Percentiles rank a stretch among this genome's conserved stretches.
These are phyloP conservation scores for Entophlyctis helioformis DNA, from an alignment of 192 early-diverging fungal genomes.

Conservation along the genomic window DNA sequence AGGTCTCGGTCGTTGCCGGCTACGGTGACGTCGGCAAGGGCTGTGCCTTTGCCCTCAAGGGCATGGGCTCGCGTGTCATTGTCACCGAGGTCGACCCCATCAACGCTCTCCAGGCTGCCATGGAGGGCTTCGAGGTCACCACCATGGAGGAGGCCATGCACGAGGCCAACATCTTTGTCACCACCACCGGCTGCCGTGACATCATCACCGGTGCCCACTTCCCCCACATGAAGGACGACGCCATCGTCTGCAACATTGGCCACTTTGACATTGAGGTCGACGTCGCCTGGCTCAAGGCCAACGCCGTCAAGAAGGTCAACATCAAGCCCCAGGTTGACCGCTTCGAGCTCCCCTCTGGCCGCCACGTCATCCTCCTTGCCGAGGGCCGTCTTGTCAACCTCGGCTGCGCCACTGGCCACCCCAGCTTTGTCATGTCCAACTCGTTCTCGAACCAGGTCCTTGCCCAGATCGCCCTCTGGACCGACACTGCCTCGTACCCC, in stretches of 20 bases:
- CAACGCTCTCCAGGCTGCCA: slow-evolving; percentile 97
- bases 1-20: slow-evolving; percentile 94
- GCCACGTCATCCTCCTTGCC: slow-evolving; percentile 93
- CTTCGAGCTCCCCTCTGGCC: slow-evolving; percentile 79
- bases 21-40: slow-evolving; percentile 99
- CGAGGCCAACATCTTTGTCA: slow-evolving; percentile 96
- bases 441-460: slow-evolving; percentile 98
- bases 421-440: slow-evolving; percentile 99
- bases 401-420: slow-evolving; percentile 97
- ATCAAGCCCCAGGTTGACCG: slow-evolving; percentile 99
- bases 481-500: slow-evolving; percentile 71
- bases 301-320: slow-evolving; percentile 77
- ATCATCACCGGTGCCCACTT: slow-evolving; percentile 94
- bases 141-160: slow-evolving; percentile 91
- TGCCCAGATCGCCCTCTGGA: slow-evolving; percentile 98
- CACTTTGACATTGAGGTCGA: slow-evolving; percentile 99
- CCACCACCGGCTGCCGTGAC: slow-evolving; percentile 97
- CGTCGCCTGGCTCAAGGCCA: slow-evolving; percentile 95
- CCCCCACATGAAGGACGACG: slow-evolving; percentile 89
- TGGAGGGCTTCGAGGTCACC: slow-evolving; percentile 99
- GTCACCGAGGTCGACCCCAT: slow-evolving; percentile 98
- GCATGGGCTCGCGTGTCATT: slow-evolving; percentile 96
- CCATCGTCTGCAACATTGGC: slow-evolving; percentile 99
- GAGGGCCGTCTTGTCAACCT: slow-evolving; percentile 99
- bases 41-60: slow-evolving; percentile 91